Base-by-base conservation (phyloP, 176 grass and related monocot species). In the Carex scoparia region DNA sequence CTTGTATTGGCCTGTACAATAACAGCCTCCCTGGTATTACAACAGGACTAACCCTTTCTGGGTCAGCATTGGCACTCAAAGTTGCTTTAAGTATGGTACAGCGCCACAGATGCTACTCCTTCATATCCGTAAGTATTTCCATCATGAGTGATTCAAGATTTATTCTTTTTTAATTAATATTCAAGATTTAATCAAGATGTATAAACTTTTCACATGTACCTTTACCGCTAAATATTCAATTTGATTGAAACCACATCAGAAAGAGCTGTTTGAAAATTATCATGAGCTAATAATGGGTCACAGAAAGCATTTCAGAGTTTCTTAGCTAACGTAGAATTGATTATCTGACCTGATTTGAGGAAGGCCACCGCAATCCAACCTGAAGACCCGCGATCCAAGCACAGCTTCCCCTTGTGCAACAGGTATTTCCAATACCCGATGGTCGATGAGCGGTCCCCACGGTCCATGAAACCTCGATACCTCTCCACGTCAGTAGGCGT, bases 371-470 rank as follows among this genome's bases (percentile, higher is more conserved):
- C 77, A 18, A 82, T 27, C 62, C 59, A 81, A 58, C 78, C 63
- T 4, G 46, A 10, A 3, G 65, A 48, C 32, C 11, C 11, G 4
- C 55, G 44, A 38, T 87, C 46, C 64, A 76, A 71, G 51, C 85
- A 87, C 4, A 87, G 3, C 77, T 87, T 87, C 37, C 78, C 85
- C 33, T 82, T 87, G 33, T 77, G 65, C 27, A 87, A n/a, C 18
- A 87, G 16, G 18, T 87, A 73, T 15, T 62, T 81, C 85, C 85
- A 87, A 57, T 61, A 87, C 33, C 78, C 78, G 15, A 60, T 46
- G 1, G 60, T 44, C 15, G 33, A 60, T 14, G 14, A 14, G 46
- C 27, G 2, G n/a, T 54, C 49, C 19, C 57, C 8, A 15, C 59
- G 59, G 28, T 40, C 30, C 65, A 82, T 69, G 4, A 16, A 23